Base-by-base conservation (phyloP, 73 alveolate species). In the Paramecium octaurelia region DNA sequence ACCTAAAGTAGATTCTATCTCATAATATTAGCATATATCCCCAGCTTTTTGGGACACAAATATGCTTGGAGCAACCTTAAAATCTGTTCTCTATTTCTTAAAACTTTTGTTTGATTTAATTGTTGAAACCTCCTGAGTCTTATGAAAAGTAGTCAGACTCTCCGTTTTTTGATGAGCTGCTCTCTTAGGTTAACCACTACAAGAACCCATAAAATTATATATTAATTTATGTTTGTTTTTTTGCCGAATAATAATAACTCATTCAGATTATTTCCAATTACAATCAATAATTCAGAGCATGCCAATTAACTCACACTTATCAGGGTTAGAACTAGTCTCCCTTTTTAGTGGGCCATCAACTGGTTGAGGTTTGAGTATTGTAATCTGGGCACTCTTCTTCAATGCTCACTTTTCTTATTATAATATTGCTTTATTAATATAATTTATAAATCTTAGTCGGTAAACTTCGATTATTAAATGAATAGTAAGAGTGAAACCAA, bases 51-150 rank as follows among this genome's bases (percentile, higher is more conserved):
- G 14, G 24, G 68, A 18, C 6, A 75, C 88, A 75, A 75, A 75
- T n/a, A 75, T 75, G 0, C 43, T n/a, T 16, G 88, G 88, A 14
- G 58, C 88, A 35, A 76, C 89, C 24, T 43, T 76, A 43, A 76
- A 76, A 8, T 76, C 89, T 38, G 89, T 76, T 29, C 8, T 36
- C 23, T 76, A 36, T 18, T 76, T 76, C 40, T 14, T 38, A 43
- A 76, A 18, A 18, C 35, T 21, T 24, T 21, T 29, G 5, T 59
- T 59, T 3, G 77, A 59, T 59, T 59, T 59, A 20, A 24, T 21
- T 4, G 77, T 59, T 16, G 77, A 21, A 29, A 11, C 18, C 10
- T 59, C 77, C 4, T 24, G 8, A 8, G 77, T 59, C 10, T 59
- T 48, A 14, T 48, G 59, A 48, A 48, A 48, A 11, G 59, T 48